Percentiles rank a stretch among this genome's conserved stretches.
Evolutionary conservation across 83 land plant genomes (phyloP).

Genomic region (Thuja plicata): DNA sequence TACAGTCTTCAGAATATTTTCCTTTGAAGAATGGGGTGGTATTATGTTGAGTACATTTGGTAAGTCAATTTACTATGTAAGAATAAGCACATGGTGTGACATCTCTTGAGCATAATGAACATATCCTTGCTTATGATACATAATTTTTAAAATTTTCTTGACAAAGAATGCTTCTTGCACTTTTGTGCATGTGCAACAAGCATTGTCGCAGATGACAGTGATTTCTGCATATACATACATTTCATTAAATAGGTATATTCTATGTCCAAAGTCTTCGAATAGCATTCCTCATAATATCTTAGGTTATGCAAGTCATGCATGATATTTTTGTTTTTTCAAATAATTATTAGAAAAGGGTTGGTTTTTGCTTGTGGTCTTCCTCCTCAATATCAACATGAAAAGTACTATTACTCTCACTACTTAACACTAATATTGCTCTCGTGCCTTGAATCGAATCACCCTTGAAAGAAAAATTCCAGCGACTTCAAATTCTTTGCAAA

Average conservation of each 20-base stretch:
- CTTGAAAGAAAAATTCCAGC: no score
- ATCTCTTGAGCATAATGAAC: not conserved
- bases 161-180: not conserved
- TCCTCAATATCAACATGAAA: not conserved
- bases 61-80: not conserved
- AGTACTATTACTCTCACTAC: not conserved
- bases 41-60: not conserved
- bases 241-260: no score
- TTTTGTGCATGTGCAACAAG: not conserved
- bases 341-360: not conserved
- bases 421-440: not conserved
- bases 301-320: no score
- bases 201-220: no score
- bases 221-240: not conserved
- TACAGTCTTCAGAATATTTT: not conserved
- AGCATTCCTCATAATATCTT: no score
- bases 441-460: no score
- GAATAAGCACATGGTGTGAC: not conserved
- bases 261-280: no score
- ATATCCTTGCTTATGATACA: not conserved
- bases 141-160: not conserved
- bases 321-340: not conserved
- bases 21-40: not conserved
- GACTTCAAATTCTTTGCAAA: not conserved
- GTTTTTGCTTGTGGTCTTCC: not conserved